A percentile compares a stretch with the other conserved stretches of the same genome.
These are phyloP conservation scores for Anisodus tanguticus DNA, from an alignment of 257 asterid species.

Conservation along the genomic window DNA sequence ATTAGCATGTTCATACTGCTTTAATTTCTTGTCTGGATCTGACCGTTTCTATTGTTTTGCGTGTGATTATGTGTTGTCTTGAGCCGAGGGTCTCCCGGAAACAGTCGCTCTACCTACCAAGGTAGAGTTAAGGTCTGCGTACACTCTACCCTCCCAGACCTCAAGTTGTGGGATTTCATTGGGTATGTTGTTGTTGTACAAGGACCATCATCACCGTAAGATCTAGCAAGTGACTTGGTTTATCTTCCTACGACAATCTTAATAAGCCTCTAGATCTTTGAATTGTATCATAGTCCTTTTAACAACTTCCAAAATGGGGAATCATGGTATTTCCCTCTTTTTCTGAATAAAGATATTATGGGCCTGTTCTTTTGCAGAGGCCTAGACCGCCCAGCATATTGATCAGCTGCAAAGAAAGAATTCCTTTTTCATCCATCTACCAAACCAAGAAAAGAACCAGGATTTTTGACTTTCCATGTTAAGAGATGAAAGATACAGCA, in stretches of 20 bases:
- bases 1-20: too few species aligned
- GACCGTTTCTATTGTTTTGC: too few species aligned
- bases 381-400: neutral
- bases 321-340: neutral
- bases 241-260: neutral
- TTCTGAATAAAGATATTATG: neutral
- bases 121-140: too few species aligned
- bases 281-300: neutral
- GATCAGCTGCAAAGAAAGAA: neutral
- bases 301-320: neutral
- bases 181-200: too few species aligned
- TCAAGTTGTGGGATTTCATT: too few species aligned
- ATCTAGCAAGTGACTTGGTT: neutral
- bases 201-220: neutral
- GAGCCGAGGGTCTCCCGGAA: too few species aligned
- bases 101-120: too few species aligned
- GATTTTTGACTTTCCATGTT: neutral
- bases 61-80: too few species aligned
- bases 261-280: neutral
- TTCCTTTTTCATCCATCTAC: neutral
- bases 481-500: neutral
- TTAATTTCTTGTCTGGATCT: too few species aligned
- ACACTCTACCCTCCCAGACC: too few species aligned
- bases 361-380: slow-evolving; percentile 15
- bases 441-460: neutral